Conservation (phyloP, 2,329 filamentous ascomycete genomes). For the Dichotomopilus funicola region DNA sequence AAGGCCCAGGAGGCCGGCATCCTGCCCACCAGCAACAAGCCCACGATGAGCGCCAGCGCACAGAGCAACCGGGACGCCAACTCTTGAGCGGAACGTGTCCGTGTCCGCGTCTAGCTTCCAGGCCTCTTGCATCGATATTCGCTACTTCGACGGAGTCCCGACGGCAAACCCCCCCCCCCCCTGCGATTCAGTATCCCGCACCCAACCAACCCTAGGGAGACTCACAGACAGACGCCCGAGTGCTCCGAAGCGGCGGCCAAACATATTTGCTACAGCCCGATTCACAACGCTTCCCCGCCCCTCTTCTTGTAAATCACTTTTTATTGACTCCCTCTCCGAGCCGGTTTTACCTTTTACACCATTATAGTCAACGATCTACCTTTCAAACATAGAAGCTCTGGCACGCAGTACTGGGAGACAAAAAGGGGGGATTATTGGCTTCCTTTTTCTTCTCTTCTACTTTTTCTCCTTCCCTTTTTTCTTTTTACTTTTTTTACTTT, state of each 20-base stretch:
- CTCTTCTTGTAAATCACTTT: conserved; percentile 19
- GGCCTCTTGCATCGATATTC: conserved; percentile 2
- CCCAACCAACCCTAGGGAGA: too few relatives aligned
- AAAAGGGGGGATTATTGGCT: conserved; percentile 1
- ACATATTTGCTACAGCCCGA: not conserved
- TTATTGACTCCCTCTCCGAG: conserved; percentile 4
- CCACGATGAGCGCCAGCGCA: conserved; percentile 79
- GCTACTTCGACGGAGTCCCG: not conserved
- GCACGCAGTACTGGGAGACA: conserved; percentile 1
- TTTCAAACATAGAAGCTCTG: conserved; percentile 19
- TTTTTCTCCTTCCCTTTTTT: not conserved
- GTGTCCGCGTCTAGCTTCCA: not conserved
- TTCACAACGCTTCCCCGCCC: conserved; percentile 7
- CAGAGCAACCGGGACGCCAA: conserved; percentile 88
- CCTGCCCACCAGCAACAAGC: conserved; percentile 60
- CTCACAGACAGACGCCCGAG: not conserved
- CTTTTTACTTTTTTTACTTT: conserved; percentile 7
- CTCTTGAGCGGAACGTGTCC: conserved; percentile 37
- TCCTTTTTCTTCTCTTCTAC: not conserved
- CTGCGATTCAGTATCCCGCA: not conserved
- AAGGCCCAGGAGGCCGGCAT: conserved; percentile 58
- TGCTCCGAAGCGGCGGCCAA: not conserved
- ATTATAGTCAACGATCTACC: conserved; percentile 18
- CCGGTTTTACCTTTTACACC: conserved; percentile 10
- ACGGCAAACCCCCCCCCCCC: not conserved